Evolutionary conservation across 1,284 basidiomycete genomes (phyloP).

Genomic region (Phellinidium pouzarii): DNA sequence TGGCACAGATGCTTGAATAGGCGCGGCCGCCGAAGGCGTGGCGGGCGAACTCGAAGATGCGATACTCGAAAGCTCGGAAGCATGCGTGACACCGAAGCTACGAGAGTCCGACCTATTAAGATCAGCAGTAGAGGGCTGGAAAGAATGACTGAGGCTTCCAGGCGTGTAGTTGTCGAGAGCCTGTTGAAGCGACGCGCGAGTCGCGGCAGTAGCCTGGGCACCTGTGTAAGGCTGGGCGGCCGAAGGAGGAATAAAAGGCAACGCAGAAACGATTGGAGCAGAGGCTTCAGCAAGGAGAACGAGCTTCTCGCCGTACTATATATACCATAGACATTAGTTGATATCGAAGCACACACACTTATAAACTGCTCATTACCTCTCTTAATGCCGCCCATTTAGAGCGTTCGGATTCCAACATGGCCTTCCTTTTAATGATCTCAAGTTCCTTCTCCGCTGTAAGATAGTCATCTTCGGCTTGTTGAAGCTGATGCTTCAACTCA

Average conservation of each 20-base stretch:
- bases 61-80: constrained; percentile 59
- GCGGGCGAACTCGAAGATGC: constrained; percentile 38
- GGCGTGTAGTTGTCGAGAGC: constrained; percentile 70
- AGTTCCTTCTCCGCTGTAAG: constrained; percentile 58
- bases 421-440: constrained; percentile 65
- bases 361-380: constrained; percentile 50
- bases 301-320: constrained; percentile 70
- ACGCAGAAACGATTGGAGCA: constrained; percentile 46
- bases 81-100: constrained; percentile 77
- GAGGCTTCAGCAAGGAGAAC: constrained; percentile 65
- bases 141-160: constrained; percentile 49
- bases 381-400: constrained; percentile 70
- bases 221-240: constrained; percentile 50
- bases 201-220: constrained; percentile 52
- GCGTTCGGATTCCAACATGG: constrained; percentile 60
- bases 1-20: constrained; percentile 10
- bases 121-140: constrained; percentile 41
- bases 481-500: constrained; percentile 59
- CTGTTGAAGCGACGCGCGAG: constrained; percentile 67
- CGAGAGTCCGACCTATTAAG: constrained; percentile 63
- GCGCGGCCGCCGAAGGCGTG: constrained; percentile 9
- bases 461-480: constrained; percentile 57
- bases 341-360: neutral
- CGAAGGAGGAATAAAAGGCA: constrained; percentile 60
- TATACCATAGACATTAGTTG: neutral